phyloP scores from a whole-genome alignment of 2,329 filamentous ascomycete species.

The Neocatenulostroma microsporum region DNA sequence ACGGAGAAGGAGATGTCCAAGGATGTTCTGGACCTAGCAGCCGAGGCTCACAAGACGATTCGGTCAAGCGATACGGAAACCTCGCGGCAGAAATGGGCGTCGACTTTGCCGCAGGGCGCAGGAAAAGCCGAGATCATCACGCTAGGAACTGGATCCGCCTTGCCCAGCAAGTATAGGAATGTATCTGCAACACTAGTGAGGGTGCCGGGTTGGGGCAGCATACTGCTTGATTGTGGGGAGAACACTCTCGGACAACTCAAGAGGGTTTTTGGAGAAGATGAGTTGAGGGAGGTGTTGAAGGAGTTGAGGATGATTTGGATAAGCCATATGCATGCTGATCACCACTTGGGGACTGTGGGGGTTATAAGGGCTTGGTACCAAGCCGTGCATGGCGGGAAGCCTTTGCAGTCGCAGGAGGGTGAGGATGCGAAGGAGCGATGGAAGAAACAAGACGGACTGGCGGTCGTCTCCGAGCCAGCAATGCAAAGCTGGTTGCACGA shows the following conservation, averaged over 20 bases:
- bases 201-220: constrained; percentile 77
- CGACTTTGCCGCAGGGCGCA: constrained; percentile 54
- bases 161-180: constrained; percentile 90
- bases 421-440: constrained; percentile 14
- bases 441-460: constrained; percentile 37
- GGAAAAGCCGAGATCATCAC: constrained; percentile 75
- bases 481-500: constrained; percentile 75
- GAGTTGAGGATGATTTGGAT: constrained; percentile 82
- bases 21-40: constrained; percentile 49
- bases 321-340: constrained; percentile 91
- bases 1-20: constrained; percentile 36
- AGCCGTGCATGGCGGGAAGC: constrained; percentile 42
- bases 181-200: constrained; percentile 81
- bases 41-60: constrained; percentile 32
- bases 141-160: constrained; percentile 82
- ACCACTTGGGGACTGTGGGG: constrained; percentile 77
- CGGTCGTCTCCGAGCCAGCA: constrained; percentile 59
- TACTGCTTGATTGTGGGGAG: constrained; percentile 86
- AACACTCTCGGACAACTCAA: constrained; percentile 82
- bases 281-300: constrained; percentile 62
- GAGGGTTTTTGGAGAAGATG: constrained; percentile 59
- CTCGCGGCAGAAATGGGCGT: constrained; percentile 48
- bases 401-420: constrained; percentile 19
- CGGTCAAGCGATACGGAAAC: constrained; percentile 15
- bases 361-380: constrained; percentile 76